Evolutionary conservation across 305 asterid species (phyloP).

Genomic region (Fraxinus xanthoxyloides): DNA sequence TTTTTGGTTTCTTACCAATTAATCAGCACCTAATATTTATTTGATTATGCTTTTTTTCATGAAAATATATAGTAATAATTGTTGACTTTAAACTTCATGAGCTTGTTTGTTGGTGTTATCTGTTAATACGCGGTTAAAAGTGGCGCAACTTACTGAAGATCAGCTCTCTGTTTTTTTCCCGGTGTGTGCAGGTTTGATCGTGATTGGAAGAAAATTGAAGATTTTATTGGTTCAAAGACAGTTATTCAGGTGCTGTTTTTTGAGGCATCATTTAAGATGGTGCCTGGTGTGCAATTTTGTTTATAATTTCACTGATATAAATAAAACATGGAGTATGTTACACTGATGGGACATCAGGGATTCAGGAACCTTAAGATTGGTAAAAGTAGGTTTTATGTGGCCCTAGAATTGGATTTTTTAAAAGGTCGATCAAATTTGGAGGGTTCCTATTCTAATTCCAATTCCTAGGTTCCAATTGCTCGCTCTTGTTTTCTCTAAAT

Average conservation of each 20-base stretch:
- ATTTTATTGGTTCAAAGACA: constrained; percentile 84
- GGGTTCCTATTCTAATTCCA: neutral
- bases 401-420: neutral
- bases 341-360: neutral
- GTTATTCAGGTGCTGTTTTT: constrained; percentile 65
- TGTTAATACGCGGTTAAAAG: neutral
- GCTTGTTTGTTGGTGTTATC: neutral
- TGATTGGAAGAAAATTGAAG: constrained; percentile 95
- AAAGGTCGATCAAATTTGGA: neutral
- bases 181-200: constrained; percentile 66
- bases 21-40: neutral
- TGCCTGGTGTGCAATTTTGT: neutral
- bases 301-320: neutral
- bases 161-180: neutral
- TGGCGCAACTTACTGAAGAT: neutral
- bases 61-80: neutral
- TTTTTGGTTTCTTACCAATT: neutral
- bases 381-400: neutral
- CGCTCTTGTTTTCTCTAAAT: neutral
- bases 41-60: neutral
- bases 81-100: neutral
- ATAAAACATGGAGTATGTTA: neutral
- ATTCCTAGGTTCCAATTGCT: neutral
- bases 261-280: neutral
- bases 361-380: neutral